These are phyloP conservation scores for Conticribra weissflogii DNA, from an alignment of 108 stramenopile genomes.

Conservation along the genomic window DNA sequence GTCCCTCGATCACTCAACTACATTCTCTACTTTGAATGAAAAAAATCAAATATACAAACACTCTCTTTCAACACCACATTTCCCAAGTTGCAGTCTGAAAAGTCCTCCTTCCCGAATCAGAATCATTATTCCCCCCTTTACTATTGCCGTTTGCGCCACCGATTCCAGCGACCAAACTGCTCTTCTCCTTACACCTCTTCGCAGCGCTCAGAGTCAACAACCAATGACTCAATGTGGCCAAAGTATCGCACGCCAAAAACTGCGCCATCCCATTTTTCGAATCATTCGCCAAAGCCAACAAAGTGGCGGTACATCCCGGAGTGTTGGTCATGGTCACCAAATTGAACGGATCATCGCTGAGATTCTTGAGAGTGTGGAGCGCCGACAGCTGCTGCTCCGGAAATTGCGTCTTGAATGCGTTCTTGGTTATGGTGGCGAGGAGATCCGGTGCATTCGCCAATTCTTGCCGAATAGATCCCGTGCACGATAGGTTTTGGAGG, in stretches of 20 bases:
- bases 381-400: conserved; percentile 46
- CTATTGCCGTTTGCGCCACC: background rate
- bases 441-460: conserved; percentile 37
- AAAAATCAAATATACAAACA: too few relatives aligned
- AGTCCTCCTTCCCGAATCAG: conserved; percentile 25
- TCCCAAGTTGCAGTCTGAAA: conserved; percentile 22
- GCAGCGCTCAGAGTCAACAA: conserved; percentile 36
- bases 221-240: conserved; percentile 56
- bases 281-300: conserved; percentile 44
- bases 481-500: conserved; percentile 47
- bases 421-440: conserved; percentile 27
- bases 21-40: too few relatives aligned
- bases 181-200: conserved; percentile 30
- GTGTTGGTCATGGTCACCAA: conserved; percentile 49
- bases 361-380: conserved; percentile 43
- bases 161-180: too few relatives aligned
- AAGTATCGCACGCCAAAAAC: conserved; percentile 51
- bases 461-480: conserved; percentile 40
- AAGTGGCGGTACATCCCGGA: conserved; percentile 44
- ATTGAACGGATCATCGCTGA: conserved; percentile 50
- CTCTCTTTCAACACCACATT: conserved; percentile 27
- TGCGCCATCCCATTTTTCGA: conserved; percentile 37
- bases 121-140: background rate
- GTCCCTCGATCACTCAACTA: too few relatives aligned
- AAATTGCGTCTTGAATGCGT: conserved; percentile 30